Conservation (phyloP, 1,139 yeast genomes). For the Pichia norvegensis region DNA sequence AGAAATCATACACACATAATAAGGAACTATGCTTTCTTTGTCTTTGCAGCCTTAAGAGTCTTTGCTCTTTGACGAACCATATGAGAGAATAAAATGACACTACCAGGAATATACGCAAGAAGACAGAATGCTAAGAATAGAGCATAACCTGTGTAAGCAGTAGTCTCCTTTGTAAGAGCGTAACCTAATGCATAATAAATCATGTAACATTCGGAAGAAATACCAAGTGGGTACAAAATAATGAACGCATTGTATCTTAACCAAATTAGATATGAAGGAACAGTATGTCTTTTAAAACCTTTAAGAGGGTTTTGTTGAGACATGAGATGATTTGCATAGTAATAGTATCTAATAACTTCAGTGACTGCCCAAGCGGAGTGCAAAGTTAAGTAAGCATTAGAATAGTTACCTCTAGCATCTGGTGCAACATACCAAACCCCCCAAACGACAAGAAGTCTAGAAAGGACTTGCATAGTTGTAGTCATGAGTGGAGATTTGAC, state of each 20-base stretch:
- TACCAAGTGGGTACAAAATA: slow-evolving; percentile 85
- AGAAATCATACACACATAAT: neutral
- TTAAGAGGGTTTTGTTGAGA: slow-evolving; percentile 5
- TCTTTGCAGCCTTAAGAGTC: slow-evolving; percentile 36
- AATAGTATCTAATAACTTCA: slow-evolving; percentile 81
- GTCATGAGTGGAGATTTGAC: slow-evolving; percentile 83
- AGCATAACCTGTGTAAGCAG: slow-evolving; percentile 6
- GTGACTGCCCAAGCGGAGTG: slow-evolving; percentile 84
- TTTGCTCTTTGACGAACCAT: slow-evolving; percentile 84
- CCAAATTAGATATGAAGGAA: slow-evolving; percentile 56
- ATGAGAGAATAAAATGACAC: slow-evolving; percentile 75
- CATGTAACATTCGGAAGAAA: slow-evolving; percentile 70
- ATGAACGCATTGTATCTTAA: slow-evolving; percentile 78
- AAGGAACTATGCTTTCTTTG: neutral
- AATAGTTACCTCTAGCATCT: slow-evolving; percentile 48
- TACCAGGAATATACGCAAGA: slow-evolving; percentile 74
- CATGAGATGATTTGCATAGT: slow-evolving; percentile 63
- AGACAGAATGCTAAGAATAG: slow-evolving; percentile 28
- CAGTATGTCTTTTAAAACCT: slow-evolving; percentile 29
- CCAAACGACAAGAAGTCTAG: slow-evolving; percentile 74
- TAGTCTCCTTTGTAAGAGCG: slow-evolving; percentile 55
- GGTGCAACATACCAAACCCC: slow-evolving; percentile 78
- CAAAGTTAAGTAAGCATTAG: slow-evolving; percentile 59
- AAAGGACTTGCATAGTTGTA: slow-evolving; percentile 77
- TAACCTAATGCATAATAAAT: slow-evolving; percentile 37